These are phyloP conservation scores for Neurospora sublineolata DNA, from an alignment of 495 filamentous ascomycete genomes.

Conservation along the genomic window DNA sequence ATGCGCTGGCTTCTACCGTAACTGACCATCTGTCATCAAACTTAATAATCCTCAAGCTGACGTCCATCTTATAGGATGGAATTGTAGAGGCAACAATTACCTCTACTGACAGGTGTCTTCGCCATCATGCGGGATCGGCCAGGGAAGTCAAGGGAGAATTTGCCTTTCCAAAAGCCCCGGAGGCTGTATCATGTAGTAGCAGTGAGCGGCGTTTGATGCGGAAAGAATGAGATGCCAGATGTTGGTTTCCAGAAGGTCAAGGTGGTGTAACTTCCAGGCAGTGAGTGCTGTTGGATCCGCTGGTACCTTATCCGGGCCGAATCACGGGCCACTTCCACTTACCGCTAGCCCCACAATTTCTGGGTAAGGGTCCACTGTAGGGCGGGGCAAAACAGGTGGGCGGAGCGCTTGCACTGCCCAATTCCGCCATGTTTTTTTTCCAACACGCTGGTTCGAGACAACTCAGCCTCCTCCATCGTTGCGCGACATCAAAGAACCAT, in stretches of 20 bases:
- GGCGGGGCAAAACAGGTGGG: background rate
- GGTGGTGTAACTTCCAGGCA: background rate
- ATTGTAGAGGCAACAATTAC: background rate
- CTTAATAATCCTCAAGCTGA: background rate
- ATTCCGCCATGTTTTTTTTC: background rate
- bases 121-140: background rate
- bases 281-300: background rate
- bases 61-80: background rate
- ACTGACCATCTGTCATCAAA: background rate
- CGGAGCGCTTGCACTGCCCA: background rate
- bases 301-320: background rate
- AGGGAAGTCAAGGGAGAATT: background rate
- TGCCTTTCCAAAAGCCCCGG: background rate
- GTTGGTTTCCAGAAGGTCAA: background rate
- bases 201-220: background rate
- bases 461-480: background rate
- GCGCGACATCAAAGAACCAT: background rate
- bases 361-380: background rate
- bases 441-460: background rate
- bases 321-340: background rate
- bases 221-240: background rate
- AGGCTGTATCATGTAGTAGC: background rate
- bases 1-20: background rate
- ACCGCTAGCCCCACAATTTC: background rate
- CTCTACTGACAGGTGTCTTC: background rate